phyloP scores from a whole-genome alignment of 2,329 filamentous ascomycete species.

The Claviceps sp. region DNA sequence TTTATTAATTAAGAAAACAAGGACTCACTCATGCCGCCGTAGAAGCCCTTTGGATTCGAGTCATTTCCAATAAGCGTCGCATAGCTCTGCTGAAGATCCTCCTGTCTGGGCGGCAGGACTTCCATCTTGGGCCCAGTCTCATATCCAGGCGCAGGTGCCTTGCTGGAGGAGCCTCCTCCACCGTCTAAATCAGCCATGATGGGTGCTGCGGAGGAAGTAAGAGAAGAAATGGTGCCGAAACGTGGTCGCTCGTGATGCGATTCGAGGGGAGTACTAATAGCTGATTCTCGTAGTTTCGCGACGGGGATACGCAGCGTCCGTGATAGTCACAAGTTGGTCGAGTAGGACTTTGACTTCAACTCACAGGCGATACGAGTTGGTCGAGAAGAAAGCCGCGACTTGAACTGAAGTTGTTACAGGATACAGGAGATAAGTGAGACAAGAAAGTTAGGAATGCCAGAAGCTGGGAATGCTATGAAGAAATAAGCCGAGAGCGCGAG shows the following conservation, averaged over 20 bases:
- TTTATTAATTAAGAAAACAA: not conserved
- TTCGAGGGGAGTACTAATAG: not conserved
- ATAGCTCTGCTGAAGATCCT: conserved; percentile 77
- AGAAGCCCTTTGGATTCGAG: conserved; percentile 69
- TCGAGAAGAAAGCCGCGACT: no score
- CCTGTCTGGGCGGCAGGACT: conserved; percentile 67
- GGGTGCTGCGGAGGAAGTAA: conserved; percentile 7
- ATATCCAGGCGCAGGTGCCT: conserved; percentile 13
- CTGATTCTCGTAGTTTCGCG: not conserved
- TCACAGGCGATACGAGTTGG: no score
- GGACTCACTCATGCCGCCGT: conserved; percentile 66
- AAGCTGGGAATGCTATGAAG: no score
- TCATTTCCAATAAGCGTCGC: conserved; percentile 53
- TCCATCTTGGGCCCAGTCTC: conserved; percentile 40
- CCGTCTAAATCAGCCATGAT: conserved; percentile 14
- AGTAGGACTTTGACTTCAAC: no score
- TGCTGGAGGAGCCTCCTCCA: conserved; percentile 16
- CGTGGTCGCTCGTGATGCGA: not conserved
- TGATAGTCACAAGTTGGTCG: no score
- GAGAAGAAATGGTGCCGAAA: conserved; percentile 7
- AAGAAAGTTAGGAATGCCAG: no score
- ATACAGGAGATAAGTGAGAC: no score
- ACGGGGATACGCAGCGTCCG: not conserved
- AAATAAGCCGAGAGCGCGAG: no score
- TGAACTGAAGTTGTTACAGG: no score